Evolutionary conservation across 352 stramenopile species (phyloP).

Genomic region (Globisporangium radiosum): DNA sequence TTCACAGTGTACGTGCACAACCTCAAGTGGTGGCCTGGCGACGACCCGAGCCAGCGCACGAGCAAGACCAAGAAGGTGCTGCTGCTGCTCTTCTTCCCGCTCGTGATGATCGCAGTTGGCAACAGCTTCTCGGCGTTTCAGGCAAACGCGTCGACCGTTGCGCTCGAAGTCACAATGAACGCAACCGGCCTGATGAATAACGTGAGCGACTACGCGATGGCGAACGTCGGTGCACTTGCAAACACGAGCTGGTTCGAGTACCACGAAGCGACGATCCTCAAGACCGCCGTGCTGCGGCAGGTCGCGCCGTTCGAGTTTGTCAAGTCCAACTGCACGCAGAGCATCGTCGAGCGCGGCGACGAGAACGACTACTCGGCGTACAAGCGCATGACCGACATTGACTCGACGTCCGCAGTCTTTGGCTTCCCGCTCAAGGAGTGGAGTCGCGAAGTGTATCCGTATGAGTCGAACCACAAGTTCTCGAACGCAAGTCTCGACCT

Average conservation of each 20-base stretch:
- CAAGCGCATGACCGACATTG: slow-evolving; percentile 13
- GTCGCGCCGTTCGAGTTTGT: slow-evolving; percentile 9
- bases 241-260: neutral
- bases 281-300: slow-evolving; percentile 11
- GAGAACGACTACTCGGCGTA: neutral
- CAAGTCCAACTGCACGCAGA: slow-evolving; percentile 7
- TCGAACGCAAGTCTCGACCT: slow-evolving; percentile 6
- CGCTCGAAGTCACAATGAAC: slow-evolving; percentile 9
- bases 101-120: slow-evolving; percentile 16
- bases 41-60: slow-evolving; percentile 10
- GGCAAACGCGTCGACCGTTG: slow-evolving; percentile 10
- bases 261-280: slow-evolving; percentile 15
- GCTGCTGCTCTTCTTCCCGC: slow-evolving; percentile 15
- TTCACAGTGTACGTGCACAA: slow-evolving; percentile 23
- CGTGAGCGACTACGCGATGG: neutral
- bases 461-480: neutral
- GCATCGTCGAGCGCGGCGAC: neutral
- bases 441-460: slow-evolving; percentile 18
- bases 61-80: slow-evolving; percentile 17
- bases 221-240: neutral
- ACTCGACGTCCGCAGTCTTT: slow-evolving; percentile 17
- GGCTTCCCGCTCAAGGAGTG: slow-evolving; percentile 23
- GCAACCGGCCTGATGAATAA: slow-evolving; percentile 3
- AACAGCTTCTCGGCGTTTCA: slow-evolving; percentile 19
- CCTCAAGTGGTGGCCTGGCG: slow-evolving; percentile 18